phyloP scores from a whole-genome alignment of 2,329 filamentous ascomycete genomes.

The Ceratocystis ficicola region DNA sequence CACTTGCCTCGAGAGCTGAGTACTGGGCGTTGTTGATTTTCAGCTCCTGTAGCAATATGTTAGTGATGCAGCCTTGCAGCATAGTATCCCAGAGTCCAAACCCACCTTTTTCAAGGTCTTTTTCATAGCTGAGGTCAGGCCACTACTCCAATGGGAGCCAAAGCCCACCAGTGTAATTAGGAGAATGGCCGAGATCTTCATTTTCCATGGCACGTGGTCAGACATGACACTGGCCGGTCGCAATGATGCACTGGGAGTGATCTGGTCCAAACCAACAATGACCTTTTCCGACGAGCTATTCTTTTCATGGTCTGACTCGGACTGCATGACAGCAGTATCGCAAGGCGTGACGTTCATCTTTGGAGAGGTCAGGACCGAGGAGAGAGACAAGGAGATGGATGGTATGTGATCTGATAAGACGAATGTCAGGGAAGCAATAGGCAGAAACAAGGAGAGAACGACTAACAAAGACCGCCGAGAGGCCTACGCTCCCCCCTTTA shows the following conservation, averaged over 20 bases:
- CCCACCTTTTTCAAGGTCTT: conserved; percentile 44
- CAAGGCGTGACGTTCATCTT: conserved; percentile 7
- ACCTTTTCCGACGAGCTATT: conserved; percentile 6
- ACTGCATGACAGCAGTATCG: neutral
- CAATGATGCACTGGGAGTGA: neutral
- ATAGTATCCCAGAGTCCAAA: neutral
- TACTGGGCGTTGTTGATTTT: conserved; percentile 49
- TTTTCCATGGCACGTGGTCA: conserved; percentile 25
- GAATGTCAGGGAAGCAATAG: neutral
- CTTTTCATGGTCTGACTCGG: conserved; percentile 11
- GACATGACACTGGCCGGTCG: conserved; percentile 14
- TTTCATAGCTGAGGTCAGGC: conserved; percentile 50
- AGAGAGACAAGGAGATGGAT: neutral
- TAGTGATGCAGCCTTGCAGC: neutral
- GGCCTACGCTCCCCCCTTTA: neutral
- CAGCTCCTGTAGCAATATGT: conserved; percentile 32
- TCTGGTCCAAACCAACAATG: conserved; percentile 4
- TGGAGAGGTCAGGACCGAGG: neutral
- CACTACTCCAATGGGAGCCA: conserved; percentile 47
- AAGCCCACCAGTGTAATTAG: conserved; percentile 45
- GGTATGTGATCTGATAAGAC: neutral
- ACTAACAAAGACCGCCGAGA: neutral
- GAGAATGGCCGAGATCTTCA: conserved; percentile 34
- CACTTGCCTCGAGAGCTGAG: conserved; percentile 46
- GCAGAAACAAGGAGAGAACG: neutral